Percentiles rank a stretch among this genome's conserved stretches.
Conservation (phyloP, 495 filamentous ascomycete species). For the Friedmanniomyces simplex region DNA sequence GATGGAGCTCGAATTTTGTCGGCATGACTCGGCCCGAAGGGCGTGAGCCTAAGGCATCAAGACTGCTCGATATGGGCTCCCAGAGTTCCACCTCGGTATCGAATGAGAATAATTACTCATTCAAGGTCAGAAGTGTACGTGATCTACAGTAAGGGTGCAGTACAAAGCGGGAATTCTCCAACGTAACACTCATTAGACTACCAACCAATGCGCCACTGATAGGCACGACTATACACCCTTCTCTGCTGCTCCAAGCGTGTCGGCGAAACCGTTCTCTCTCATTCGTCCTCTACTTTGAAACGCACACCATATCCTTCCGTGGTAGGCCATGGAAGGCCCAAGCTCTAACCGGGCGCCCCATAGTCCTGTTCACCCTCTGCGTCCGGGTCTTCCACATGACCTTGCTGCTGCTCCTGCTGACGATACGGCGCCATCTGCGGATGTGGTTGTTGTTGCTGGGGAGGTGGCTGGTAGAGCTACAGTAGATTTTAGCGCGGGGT, state of each 20-base stretch:
- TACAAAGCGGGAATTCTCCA: background rate
- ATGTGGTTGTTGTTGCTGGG: conserved; percentile 3
- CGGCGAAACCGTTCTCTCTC: background rate
- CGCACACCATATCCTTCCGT: background rate
- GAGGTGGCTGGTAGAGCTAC: conserved; percentile 2
- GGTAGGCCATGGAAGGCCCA: background rate
- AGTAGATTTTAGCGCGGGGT: conserved; percentile 30
- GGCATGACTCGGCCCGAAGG: no score
- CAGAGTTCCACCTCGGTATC: no score
- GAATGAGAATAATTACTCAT: no score
- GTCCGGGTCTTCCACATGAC: conserved; percentile 4
- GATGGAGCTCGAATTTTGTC: no score
- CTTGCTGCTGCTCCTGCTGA: conserved; percentile 4
- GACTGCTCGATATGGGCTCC: no score
- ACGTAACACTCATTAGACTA: background rate
- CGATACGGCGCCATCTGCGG: conserved; percentile 5
- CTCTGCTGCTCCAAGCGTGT: background rate
- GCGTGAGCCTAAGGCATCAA: no score
- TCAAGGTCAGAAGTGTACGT: no score
- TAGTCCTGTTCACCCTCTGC: conserved; percentile 14
- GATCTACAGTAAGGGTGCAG: no score
- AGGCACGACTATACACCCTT: background rate
- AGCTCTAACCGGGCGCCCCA: background rate
- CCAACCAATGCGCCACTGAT: background rate
- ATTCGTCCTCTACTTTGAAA: background rate